These are phyloP conservation scores for Chrysopogon serrulatus DNA, from an alignment of 176 grass and related monocot species.

Conservation along the genomic window DNA sequence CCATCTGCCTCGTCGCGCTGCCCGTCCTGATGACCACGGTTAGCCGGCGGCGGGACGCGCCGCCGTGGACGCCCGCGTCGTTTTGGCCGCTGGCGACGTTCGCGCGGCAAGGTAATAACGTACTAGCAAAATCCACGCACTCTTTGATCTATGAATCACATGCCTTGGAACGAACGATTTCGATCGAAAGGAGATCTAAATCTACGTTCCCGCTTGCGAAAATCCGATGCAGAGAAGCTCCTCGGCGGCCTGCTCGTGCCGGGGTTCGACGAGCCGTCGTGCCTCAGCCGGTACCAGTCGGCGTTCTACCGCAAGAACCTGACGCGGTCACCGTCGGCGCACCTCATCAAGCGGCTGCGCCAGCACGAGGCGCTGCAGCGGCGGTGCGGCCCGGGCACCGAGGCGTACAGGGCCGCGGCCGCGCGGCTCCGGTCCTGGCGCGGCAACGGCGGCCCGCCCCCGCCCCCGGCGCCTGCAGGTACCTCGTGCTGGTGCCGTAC, in stretches of 20 bases:
- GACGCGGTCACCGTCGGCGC: slow-evolving; percentile 29
- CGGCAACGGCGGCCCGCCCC: not conserved
- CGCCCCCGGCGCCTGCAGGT: slow-evolving; percentile 37
- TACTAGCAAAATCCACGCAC: not conserved
- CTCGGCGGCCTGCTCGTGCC: slow-evolving; percentile 61
- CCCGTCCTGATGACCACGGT: slow-evolving; percentile 28
- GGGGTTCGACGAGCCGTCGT: slow-evolving; percentile 33
- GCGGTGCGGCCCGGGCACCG: slow-evolving; percentile 55
- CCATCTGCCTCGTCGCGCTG: slow-evolving; percentile 29
- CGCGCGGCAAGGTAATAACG: slow-evolving; percentile 18
- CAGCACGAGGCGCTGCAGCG: slow-evolving; percentile 70
- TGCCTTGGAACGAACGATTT: not conserved
- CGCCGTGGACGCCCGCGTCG: slow-evolving; percentile 6
- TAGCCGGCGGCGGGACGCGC: not conserved
- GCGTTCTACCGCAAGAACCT: slow-evolving; percentile 33
- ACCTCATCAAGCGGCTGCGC: slow-evolving; percentile 53
- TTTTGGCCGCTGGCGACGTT: not conserved
- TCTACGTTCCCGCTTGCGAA: not conserved
- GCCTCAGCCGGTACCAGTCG: slow-evolving; percentile 49
- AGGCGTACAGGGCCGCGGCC: slow-evolving; percentile 30
- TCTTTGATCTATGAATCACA: not conserved
- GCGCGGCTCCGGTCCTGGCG: slow-evolving; percentile 14
- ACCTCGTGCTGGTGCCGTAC: slow-evolving; percentile 43
- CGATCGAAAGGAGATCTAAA: not conserved
- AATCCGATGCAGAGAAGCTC: slow-evolving; percentile 13